Base-by-base conservation (phyloP, 345 rosid species). In the Populus nigra region DNA sequence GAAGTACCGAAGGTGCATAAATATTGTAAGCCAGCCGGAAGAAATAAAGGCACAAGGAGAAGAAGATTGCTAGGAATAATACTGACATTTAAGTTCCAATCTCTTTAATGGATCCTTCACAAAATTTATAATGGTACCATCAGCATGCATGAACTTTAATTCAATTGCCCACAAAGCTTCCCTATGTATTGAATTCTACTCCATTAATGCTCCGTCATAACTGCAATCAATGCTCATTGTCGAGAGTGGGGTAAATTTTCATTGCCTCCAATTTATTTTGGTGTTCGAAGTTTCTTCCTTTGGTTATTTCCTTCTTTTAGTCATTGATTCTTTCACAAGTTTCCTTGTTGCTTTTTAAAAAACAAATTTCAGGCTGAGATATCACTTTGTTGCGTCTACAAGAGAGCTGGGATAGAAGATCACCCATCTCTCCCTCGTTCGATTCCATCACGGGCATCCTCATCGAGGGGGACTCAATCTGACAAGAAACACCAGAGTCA, bases 311-410 rank as follows among this genome's bases (percentile, higher is more conserved):
- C 17, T 23, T 69, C 0, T 57, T 27, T 72, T 12, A 3, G 65
- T 16, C n/a, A 38, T 15, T 7, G 23, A 1, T 15, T 62, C 23
- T 22, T 20, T 71, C 43, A 36, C 39, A 2, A 3, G 5, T n/a
- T 61, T n/a, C 53, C 9, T 57, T 2, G 5, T 13, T 36, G 2
- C 5, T 25, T 8, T 12, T 15, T 1, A 2, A 1, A 23, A 8
- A 45, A 45, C 2, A 12, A 45, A 12, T 11, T 11, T 47, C 61
- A 57, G 98, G 89, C 89, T 18, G 99, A 95, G 84, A 95, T 91
- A 81, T 95, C 99, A 1, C 89, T 95, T 49, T 95, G 99, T 75
- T 93, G 99, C 5, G 99, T 95, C 31, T 95, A 95, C 91, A 95
- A 93, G 83, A 87, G 99, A 76, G 86, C 97, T 35, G 99, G 99